Evolutionary conservation across 345 rosid genomes (phyloP), one percentile per base, ranked within the genome.

Genomic region (Camelina sativa): DNA sequence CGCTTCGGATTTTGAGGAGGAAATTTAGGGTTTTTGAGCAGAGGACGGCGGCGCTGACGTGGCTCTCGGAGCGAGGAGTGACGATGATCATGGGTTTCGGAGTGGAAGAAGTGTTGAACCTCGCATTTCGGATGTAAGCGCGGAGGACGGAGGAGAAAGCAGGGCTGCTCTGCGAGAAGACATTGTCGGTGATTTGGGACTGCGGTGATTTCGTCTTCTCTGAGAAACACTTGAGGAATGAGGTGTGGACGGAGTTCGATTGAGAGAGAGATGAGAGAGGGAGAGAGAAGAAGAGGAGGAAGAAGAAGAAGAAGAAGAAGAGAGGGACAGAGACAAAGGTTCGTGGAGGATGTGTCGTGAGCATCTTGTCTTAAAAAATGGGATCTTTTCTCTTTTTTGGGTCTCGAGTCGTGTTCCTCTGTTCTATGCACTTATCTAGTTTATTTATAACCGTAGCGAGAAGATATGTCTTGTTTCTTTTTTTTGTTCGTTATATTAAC

Each of bases 111-210:
- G 77, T 70, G 46, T 85, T 89, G 84, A 83, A 80, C 7, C 91
- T 86, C 0, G 91, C 80, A 44, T 88, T 88, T 10, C 93, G 81
- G 13, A 86, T 82, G 75, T 88, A 86, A 6, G 85, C 84, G 2
- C 76, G 83, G 1, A 88, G 81, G 8, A 84, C 82, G 4, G 88
- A 75, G 10, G 84, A 19, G 75, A 73, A 88, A 4, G 87, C 65
- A 4, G 85, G n/a, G 11, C 75, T 85, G 3, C 77, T 62, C 15
- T 74, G 69, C 5, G 86, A 16, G 65, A 40, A 83, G 47, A 89
- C 80, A 0, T 80, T 67, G 54, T 23, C 34, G 10, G 86, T 53
- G 67, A 85, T 67, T 20, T 77, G 4, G 4, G 62, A 7, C 40
- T 65, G 76, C 1, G 77, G 58, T 0, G 85, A 71, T 13, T 54